A percentile compares a stretch with the other conserved stretches of the same genome.
These are phyloP conservation scores for Trichoderma virens DNA, from an alignment of 495 filamentous ascomycete species.

Conservation along the genomic window DNA sequence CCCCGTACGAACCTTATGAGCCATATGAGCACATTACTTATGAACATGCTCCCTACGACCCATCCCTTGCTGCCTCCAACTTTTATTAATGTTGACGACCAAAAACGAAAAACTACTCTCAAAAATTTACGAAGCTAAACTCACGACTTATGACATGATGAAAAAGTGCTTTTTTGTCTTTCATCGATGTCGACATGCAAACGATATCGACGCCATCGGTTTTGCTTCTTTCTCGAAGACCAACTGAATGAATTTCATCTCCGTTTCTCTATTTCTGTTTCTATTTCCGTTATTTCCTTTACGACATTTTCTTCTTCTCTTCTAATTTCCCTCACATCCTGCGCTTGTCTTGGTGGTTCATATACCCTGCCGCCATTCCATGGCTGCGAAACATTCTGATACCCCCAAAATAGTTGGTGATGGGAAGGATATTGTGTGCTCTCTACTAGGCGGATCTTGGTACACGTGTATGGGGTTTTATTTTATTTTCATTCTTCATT, in stretches of 20 bases:
- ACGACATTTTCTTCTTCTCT: neutral
- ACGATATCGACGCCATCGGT: neutral
- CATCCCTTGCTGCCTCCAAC: conserved; percentile 5
- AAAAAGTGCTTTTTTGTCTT: neutral
- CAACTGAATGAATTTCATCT: neutral
- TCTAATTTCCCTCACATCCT: neutral
- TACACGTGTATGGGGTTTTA: neutral
- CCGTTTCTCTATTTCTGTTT: neutral
- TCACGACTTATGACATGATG: neutral
- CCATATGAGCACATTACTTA: conserved; percentile 16
- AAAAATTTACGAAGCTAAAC: neutral
- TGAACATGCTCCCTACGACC: conserved; percentile 15
- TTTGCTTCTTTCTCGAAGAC: neutral
- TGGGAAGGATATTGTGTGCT: conserved; percentile 1
- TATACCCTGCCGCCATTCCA: neutral
- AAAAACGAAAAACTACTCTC: neutral
- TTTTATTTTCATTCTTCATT: neutral
- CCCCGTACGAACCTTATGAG: conserved; percentile 11
- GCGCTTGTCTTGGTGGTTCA: conserved; percentile 3
- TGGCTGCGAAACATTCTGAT: neutral
- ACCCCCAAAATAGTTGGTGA: conserved; percentile 5
- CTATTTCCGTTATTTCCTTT: neutral
- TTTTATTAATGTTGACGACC: conserved; percentile 1
- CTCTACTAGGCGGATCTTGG: neutral
- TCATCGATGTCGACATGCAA: neutral